Conservation (phyloP, 2,329 filamentous ascomycete genomes). For the Colletotrichum orchidophilum region DNA sequence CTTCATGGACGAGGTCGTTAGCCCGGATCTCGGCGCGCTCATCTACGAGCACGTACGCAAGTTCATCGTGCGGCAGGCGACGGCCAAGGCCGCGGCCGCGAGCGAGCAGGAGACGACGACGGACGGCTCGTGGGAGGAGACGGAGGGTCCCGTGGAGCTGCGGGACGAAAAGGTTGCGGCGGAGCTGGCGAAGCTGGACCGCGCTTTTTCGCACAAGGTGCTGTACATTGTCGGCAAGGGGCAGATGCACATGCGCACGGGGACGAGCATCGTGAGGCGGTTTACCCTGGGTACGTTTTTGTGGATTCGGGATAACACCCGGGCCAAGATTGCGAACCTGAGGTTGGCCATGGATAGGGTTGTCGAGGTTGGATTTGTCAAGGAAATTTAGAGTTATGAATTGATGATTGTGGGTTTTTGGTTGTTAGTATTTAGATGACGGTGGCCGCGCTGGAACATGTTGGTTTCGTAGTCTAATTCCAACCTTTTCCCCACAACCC, state of each 20-base stretch:
- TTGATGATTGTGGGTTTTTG: neutral
- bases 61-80: conserved; percentile 52
- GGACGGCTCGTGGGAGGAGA: conserved; percentile 5
- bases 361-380: conserved; percentile 76
- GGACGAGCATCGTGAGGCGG: conserved; percentile 53
- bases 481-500: neutral
- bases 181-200: conserved; percentile 55
- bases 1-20: conserved; percentile 77
- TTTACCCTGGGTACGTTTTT: conserved; percentile 65
- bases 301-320: conserved; percentile 72
- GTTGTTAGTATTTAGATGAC: neutral
- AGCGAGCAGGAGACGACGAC: conserved; percentile 24
- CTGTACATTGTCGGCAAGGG: conserved; percentile 71
- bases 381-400: conserved; percentile 60
- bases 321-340: conserved; percentile 73
- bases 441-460: neutral
- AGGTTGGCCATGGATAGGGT: conserved; percentile 67
- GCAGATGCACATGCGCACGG: conserved; percentile 60
- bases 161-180: conserved; percentile 38
- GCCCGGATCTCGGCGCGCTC: conserved; percentile 67
- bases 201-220: conserved; percentile 57
- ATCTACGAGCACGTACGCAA: conserved; percentile 67
- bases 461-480: neutral
- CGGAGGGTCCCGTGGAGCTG: conserved; percentile 36
- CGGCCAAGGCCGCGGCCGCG: conserved; percentile 33